phyloP scores from a whole-genome alignment of 768 basidiomycete genomes.

The Termitomyces sp. region DNA sequence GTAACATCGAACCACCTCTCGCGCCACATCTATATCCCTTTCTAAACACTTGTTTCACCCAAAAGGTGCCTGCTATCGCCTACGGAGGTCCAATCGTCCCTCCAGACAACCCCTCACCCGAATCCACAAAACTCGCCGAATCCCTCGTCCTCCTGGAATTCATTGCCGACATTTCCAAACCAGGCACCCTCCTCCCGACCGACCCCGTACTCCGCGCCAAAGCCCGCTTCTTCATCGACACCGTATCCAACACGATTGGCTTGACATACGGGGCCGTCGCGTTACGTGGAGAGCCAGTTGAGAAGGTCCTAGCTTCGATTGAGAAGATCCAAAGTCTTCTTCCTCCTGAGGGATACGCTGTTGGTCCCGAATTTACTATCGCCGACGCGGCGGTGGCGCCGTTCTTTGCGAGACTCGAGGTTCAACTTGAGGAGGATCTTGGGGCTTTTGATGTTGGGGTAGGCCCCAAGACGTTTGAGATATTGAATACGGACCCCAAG shows the following conservation, averaged over 20 bases:
- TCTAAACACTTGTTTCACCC: too few relatives aligned
- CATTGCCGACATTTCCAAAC: constrained; percentile 50
- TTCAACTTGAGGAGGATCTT: constrained; percentile 44
- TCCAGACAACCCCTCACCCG: constrained; percentile 54
- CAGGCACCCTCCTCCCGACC: constrained; percentile 46
- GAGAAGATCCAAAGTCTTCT: constrained; percentile 49
- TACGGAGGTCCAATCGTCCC: constrained; percentile 59
- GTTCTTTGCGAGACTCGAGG: constrained; percentile 52
- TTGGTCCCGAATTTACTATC: constrained; percentile 48
- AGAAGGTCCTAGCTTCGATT: constrained; percentile 37
- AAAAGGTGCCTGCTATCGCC: constrained; percentile 54
- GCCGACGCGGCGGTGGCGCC: constrained; percentile 63
- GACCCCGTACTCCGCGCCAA: constrained; percentile 56
- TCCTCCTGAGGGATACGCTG: constrained; percentile 42
- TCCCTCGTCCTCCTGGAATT: constrained; percentile 67
- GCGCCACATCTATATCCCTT: not conserved
- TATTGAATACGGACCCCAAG: constrained; percentile 38
- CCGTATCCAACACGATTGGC: constrained; percentile 42
- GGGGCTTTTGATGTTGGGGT: constrained; percentile 48
- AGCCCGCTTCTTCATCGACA: constrained; percentile 62
- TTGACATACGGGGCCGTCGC: constrained; percentile 35
- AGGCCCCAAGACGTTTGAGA: constrained; percentile 40
- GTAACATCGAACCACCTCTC: constrained; percentile 35
- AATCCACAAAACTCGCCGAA: constrained; percentile 59
- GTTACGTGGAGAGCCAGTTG: constrained; percentile 35